Evolutionary conservation across 148 eudicot genomes (phyloP).

Genomic region (Talinum fruticosum): DNA sequence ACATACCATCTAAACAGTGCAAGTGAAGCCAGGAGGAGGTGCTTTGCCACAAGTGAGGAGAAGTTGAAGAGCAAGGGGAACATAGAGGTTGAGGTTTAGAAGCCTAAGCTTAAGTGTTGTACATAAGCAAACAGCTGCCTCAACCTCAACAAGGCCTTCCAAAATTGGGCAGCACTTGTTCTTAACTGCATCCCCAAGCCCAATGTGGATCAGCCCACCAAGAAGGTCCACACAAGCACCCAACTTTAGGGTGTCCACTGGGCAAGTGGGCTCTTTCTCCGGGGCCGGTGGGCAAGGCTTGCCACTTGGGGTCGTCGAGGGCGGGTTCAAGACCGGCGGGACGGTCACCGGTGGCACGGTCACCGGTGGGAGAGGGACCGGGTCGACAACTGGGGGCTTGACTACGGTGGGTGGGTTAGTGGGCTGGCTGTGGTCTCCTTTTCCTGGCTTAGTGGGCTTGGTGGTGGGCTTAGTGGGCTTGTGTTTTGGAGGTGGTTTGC

Average conservation of each 20-base stretch:
- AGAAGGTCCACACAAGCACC: conserved; percentile 92
- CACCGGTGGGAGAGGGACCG: conserved; percentile 23
- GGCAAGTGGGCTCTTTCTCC: conserved; percentile 43
- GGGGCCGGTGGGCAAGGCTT: conserved; percentile 38
- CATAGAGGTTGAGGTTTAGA: conserved; percentile 59
- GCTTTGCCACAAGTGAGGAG: conserved; percentile 90
- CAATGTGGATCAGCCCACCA: conserved; percentile 82
- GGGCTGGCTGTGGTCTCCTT: conserved; percentile 13
- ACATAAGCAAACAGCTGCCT: conserved; percentile 89
- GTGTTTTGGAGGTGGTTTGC: conserved; percentile 31
- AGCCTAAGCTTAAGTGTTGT: conserved; percentile 79
- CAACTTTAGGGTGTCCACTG: conserved; percentile 66
- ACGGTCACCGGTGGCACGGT: background rate
- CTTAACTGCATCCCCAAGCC: conserved; percentile 66
- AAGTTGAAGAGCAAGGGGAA: conserved; percentile 83
- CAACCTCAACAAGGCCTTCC: conserved; percentile 64
- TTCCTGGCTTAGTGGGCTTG: background rate
- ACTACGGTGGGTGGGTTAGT: background rate
- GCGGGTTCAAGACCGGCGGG: conserved; percentile 12
- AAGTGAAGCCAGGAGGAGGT: conserved; percentile 92
- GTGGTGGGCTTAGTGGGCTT: conserved; percentile 9
- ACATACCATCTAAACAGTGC: conserved; percentile 48
- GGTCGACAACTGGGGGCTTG: conserved; percentile 25
- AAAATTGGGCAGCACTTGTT: conserved; percentile 80
- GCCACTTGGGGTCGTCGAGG: conserved; percentile 20